Conservation (phyloP, 768 basidiomycete species). For the Tylopilus sp. region DNA sequence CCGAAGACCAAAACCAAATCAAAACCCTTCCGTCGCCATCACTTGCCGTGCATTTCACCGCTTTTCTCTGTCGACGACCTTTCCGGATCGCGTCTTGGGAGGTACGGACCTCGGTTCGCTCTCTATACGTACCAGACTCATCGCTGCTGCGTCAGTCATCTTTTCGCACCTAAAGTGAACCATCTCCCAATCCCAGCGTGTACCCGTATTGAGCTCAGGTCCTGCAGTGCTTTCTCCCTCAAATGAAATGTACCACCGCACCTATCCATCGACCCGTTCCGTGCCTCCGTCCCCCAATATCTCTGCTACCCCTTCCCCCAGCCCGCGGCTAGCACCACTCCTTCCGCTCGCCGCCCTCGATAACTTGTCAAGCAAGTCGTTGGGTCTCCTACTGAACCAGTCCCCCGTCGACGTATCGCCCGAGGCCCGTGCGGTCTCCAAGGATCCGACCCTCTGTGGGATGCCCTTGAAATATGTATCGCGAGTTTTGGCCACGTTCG, state of each 20-base stretch:
- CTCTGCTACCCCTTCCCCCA: slow-evolving; percentile 15
- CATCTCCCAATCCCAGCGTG: background rate
- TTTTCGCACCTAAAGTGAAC: slow-evolving; percentile 20
- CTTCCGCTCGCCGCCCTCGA: slow-evolving; percentile 46
- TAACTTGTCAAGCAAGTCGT: slow-evolving; percentile 40
- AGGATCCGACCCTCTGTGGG: slow-evolving; percentile 58
- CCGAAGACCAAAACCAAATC: too few relatives aligned
- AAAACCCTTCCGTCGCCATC: too few relatives aligned
- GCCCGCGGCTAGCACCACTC: slow-evolving; percentile 49
- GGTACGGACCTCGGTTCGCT: background rate
- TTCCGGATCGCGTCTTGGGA: slow-evolving; percentile 10
- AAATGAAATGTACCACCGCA: slow-evolving; percentile 61
- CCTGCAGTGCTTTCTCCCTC: slow-evolving; percentile 31
- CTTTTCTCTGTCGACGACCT: slow-evolving; percentile 3
- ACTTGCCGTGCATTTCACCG: background rate
- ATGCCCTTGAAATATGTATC: slow-evolving; percentile 79
- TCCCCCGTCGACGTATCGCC: slow-evolving; percentile 32
- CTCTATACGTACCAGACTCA: background rate
- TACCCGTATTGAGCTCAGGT: slow-evolving; percentile 13
- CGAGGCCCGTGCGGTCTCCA: slow-evolving; percentile 23
- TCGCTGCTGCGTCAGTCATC: background rate
- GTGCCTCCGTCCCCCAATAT: slow-evolving; percentile 41
- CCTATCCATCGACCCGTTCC: slow-evolving; percentile 53
- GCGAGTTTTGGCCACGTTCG: slow-evolving; percentile 48
- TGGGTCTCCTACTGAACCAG: slow-evolving; percentile 34